Percentiles rank a stretch among this genome's conserved stretches.
Evolutionary conservation across 345 rosid species (phyloP).

Genomic region (Ceriops decandra): DNA sequence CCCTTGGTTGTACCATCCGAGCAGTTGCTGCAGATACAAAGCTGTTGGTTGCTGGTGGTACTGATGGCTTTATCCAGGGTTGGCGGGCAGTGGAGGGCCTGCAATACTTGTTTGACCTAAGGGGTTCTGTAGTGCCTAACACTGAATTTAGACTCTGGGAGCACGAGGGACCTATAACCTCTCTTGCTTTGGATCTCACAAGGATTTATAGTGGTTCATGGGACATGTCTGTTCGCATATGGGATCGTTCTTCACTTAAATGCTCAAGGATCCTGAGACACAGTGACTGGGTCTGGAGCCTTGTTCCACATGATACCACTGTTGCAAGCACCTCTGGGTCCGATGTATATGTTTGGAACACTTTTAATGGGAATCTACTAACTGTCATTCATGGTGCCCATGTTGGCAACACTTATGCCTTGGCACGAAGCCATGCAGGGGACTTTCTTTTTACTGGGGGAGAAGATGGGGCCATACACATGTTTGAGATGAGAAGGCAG

Average conservation of each 20-base stretch:
- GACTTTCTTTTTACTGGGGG: slow-evolving; percentile 87
- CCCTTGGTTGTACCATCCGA: slow-evolving; percentile 86
- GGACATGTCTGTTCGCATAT: slow-evolving; percentile 91
- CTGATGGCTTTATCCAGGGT: slow-evolving; percentile 85
- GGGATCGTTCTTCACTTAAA: slow-evolving; percentile 72
- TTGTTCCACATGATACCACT: slow-evolving; percentile 66
- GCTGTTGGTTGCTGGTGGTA: slow-evolving; percentile 82
- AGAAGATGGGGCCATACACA: slow-evolving; percentile 85
- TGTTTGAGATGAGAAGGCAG: slow-evolving; percentile 59
- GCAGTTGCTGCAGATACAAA: slow-evolving; percentile 75
- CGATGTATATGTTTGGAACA: slow-evolving; percentile 80
- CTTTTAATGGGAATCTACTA: slow-evolving; percentile 44
- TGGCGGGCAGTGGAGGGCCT: slow-evolving; percentile 75
- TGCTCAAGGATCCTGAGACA: slow-evolving; percentile 71
- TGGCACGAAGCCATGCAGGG: slow-evolving; percentile 80
- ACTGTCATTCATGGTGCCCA: slow-evolving; percentile 56
- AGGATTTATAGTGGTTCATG: slow-evolving; percentile 84
- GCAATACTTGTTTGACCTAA: slow-evolving; percentile 61
- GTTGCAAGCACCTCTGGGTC: slow-evolving; percentile 67
- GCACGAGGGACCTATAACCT: slow-evolving; percentile 84
- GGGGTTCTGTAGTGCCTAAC: slow-evolving; percentile 41
- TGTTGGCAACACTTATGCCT: slow-evolving; percentile 55
- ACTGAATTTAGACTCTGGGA: slow-evolving; percentile 73
- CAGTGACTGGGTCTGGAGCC: slow-evolving; percentile 87
- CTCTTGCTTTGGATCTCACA: slow-evolving; percentile 61